Base-by-base conservation (phyloP, 1,139 yeast genomes). In the Trichomonascaceae sp. region DNA sequence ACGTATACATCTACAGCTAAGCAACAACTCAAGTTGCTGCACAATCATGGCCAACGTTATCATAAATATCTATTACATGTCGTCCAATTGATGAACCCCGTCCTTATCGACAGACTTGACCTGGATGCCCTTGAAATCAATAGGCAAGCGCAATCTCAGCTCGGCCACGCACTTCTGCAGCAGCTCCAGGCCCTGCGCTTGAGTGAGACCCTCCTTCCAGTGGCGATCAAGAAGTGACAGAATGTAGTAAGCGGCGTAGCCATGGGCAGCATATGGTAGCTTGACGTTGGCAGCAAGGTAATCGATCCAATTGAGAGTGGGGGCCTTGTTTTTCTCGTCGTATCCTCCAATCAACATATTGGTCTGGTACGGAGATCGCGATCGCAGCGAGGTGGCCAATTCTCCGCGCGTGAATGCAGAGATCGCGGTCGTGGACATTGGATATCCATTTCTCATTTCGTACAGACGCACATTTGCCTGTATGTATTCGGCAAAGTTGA, bases 191-290 rank as follows among this genome's bases (percentile, higher is more conserved):
- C 97, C 99, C 40, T 85, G 92, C 23, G 76, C 85, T 30, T 72
- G 60, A 8, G 71, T 64, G 76, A 87, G 72, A 46, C 76, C 92
- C 31, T 76, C 70, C 52, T 77, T 70, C 60, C 87, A 85, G 59
- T 87, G 95, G 48, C 79, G 85, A 62, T 89, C 99, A 48, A 92
- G 68, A 43, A 89, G 64, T 3, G 98, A 81, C 56, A 84, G 70
- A 30, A 93, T 76, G 58, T 89, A 89, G 59, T 85, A 92, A 2
- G 93, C 93, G 25, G 98, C 94, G 52, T 92, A 89, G 2, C 98
- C 98, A 52, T 85, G 95, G 2, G 95, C 94, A 9, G 93, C 96
- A 53, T 92, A 89, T 15, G 98, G 97, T 39, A 89, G 66, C 41
- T 78, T 84, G 13, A 78, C 93, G 45, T 77, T 74, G 3, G 98